Conservation (phyloP, 176 grass and related monocot species). For the Juncus inflexus region DNA sequence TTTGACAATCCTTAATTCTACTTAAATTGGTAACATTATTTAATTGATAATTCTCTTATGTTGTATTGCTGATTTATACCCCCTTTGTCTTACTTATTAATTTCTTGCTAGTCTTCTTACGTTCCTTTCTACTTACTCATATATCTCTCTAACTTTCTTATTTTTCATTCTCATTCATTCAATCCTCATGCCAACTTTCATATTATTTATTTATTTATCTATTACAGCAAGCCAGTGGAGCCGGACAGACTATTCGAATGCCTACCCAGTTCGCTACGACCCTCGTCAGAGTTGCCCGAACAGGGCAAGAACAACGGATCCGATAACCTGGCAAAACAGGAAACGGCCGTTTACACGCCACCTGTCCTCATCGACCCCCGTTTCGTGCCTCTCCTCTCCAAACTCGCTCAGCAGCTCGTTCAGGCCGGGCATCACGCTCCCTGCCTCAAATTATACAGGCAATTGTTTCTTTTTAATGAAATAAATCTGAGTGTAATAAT, state of each 20-base stretch:
- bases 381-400: slow-evolving; percentile 76
- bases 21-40: too few relatives aligned
- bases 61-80: too few relatives aligned
- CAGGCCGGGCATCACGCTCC: slow-evolving; percentile 76
- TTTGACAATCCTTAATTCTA: too few relatives aligned
- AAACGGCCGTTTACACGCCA: slow-evolving; percentile 65
- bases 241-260: slow-evolving; percentile 90
- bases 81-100: too few relatives aligned
- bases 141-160: slow-evolving; percentile 5
- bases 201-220: not conserved
- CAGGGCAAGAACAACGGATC: slow-evolving; percentile 39
- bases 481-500: not conserved
- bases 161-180: slow-evolving; percentile 3
- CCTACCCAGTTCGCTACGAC: slow-evolving; percentile 74
- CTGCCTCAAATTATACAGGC: slow-evolving; percentile 92
- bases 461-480: slow-evolving; percentile 15
- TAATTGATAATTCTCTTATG: too few relatives aligned
- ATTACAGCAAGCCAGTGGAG: slow-evolving; percentile 78
- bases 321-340: slow-evolving; percentile 37
- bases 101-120: too few relatives aligned
- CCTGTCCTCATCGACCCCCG: slow-evolving; percentile 79
- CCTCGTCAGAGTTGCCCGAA: slow-evolving; percentile 66
- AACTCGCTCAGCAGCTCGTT: slow-evolving; percentile 86
- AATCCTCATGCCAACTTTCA: too few relatives aligned
- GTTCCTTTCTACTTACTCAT: too few relatives aligned